Evolutionary conservation across 805 yeast genomes (phyloP).

Genomic region (Babjeviella inositovora): DNA sequence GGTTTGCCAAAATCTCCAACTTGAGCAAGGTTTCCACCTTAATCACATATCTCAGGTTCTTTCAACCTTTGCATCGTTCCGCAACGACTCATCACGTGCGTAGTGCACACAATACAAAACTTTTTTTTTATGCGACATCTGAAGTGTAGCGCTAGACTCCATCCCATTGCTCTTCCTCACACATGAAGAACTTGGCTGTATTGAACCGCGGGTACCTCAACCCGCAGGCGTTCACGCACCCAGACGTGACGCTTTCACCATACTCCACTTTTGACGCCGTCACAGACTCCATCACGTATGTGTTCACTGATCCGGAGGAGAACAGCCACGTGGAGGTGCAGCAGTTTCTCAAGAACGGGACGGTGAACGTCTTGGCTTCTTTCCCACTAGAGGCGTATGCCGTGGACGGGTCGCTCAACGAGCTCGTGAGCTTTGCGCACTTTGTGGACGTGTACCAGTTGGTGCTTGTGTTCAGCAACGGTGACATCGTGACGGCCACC

Average conservation of each 20-base stretch:
- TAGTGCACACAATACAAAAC: too few relatives aligned
- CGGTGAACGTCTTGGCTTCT: constrained; percentile 38
- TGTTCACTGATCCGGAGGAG: constrained; percentile 35
- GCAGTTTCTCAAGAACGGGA: constrained; percentile 53
- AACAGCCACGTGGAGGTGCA: constrained; percentile 57
- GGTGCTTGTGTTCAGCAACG: constrained; percentile 52
- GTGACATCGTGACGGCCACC: constrained; percentile 59
- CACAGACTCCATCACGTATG: constrained; percentile 57
- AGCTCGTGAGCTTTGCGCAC: constrained; percentile 41
- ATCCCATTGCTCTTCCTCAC: too few relatives aligned
- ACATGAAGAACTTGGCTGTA: constrained; percentile 31
- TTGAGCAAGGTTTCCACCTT: too few relatives aligned
- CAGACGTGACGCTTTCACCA: constrained; percentile 39
- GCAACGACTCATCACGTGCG: too few relatives aligned
- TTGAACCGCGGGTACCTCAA: constrained; percentile 36
- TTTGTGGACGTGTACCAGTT: constrained; percentile 55
- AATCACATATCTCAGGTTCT: too few relatives aligned
- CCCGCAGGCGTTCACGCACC: constrained; percentile 41
- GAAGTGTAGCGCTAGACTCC: too few relatives aligned
- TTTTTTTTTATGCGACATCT: too few relatives aligned
- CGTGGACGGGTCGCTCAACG: constrained; percentile 8
- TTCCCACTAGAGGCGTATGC: constrained; percentile 29
- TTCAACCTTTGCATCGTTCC: too few relatives aligned
- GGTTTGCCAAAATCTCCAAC: too few relatives aligned
- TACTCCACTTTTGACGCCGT: constrained; percentile 51